These are phyloP conservation scores for Ceriops tagal DNA, from an alignment of 345 rosid genomes.

Conservation along the genomic window DNA sequence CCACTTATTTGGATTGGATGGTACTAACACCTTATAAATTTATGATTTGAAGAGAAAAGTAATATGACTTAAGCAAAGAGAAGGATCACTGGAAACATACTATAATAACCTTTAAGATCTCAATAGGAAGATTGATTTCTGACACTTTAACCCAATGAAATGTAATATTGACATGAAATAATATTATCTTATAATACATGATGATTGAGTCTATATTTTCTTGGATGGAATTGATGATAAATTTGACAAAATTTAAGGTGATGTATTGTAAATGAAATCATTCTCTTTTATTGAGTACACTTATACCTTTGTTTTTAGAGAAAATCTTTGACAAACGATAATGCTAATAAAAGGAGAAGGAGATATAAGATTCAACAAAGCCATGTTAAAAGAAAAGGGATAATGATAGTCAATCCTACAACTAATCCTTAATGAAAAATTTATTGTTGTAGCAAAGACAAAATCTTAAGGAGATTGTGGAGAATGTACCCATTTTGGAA, in stretches of 20 bases:
- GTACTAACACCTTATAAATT: background rate
- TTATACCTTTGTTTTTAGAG: too few relatives aligned
- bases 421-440: background rate
- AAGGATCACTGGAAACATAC: too few relatives aligned
- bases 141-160: too few relatives aligned
- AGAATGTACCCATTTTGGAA: background rate
- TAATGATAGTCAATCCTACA: background rate
- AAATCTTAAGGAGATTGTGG: background rate
- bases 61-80: too few relatives aligned
- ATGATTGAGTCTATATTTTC: background rate
- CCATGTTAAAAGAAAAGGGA: background rate
- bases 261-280: too few relatives aligned
- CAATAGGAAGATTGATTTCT: too few relatives aligned
- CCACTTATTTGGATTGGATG: background rate
- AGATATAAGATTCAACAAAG: background rate
- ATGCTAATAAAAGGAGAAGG: too few relatives aligned
- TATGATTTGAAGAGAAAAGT: background rate
- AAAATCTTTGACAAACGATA: too few relatives aligned
- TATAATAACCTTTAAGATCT: too few relatives aligned
- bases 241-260: too few relatives aligned
- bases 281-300: too few relatives aligned
- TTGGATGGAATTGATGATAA: background rate
- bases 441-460: background rate
- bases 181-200: background rate
- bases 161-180: too few relatives aligned